A percentile compares a stretch with the other conserved stretches of the same genome.
Evolutionary conservation across 2,329 filamentous ascomycete species (phyloP).

Genomic region (Conoideocrella luteorostrata): DNA sequence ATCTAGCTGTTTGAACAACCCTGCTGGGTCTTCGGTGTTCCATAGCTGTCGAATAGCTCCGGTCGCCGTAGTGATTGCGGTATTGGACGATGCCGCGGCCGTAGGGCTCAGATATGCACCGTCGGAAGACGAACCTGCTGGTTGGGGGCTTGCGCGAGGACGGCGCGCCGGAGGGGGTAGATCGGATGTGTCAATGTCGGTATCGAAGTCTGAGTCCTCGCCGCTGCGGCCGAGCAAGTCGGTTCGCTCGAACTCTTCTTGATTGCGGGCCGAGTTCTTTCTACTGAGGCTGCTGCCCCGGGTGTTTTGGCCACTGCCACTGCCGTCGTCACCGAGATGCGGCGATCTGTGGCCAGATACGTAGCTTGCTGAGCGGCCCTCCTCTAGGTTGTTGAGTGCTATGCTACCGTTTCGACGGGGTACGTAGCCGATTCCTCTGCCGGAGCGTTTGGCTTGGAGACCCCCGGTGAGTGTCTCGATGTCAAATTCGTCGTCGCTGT

Average conservation of each 20-base stretch:
- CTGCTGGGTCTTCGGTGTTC: constrained; percentile 79
- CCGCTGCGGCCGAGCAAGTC: constrained; percentile 47
- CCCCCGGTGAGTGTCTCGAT: constrained; percentile 71
- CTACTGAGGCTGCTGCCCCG: constrained; percentile 45
- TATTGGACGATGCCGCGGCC: constrained; percentile 22
- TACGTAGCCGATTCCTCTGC: constrained; percentile 69
- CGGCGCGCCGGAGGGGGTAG: constrained; percentile 54
- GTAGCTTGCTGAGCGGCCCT: constrained; percentile 36
- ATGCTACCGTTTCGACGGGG: constrained; percentile 61
- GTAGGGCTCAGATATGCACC: constrained; percentile 24
- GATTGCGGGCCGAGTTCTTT: constrained; percentile 39
- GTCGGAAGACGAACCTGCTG: constrained; percentile 18
- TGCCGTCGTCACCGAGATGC: constrained; percentile 23
- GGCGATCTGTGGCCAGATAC: constrained; percentile 49
- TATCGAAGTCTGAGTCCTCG: constrained; percentile 54
- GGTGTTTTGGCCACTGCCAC: constrained; percentile 36
- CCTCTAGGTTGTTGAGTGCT: constrained; percentile 46
- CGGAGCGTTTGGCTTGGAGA: constrained; percentile 74
- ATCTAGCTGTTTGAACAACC: constrained; percentile 85
- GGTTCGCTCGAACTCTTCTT: constrained; percentile 46
- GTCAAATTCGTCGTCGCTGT: constrained; percentile 97
- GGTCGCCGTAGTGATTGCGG: constrained; percentile 63
- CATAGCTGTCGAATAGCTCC: constrained; percentile 76
- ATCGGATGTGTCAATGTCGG: constrained; percentile 61
- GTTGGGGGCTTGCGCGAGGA: constrained; percentile 19